A percentile compares a stretch with the other conserved stretches of the same genome.
Conservation (phyloP, 2,329 filamentous ascomycete species). For the Penicillium expansum region DNA sequence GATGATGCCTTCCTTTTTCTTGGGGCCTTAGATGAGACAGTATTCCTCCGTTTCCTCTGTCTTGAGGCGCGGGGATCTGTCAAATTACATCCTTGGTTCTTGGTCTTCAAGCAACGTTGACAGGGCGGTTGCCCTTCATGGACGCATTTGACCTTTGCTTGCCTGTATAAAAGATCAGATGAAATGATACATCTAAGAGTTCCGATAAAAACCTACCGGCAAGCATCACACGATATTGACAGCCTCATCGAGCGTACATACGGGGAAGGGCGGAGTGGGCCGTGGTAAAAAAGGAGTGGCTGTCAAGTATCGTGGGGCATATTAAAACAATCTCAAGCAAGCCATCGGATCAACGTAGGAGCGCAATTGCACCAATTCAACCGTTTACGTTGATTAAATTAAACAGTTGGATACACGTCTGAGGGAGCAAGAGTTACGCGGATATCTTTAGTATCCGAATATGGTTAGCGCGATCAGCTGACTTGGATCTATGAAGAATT, state of each 20-base stretch:
- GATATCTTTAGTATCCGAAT: not conserved
- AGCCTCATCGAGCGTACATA: constrained; percentile 29
- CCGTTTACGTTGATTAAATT: not conserved
- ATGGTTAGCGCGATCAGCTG: constrained; percentile 7
- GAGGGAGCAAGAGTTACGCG: not conserved
- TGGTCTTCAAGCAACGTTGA: constrained; percentile 31
- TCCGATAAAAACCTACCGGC: constrained; percentile 25
- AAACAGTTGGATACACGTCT: not conserved
- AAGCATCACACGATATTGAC: constrained; percentile 37
- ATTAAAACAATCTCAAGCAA: not conserved
- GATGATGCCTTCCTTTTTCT: constrained; percentile 18
- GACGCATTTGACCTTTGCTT: constrained; percentile 39
- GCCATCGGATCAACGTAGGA: constrained; percentile 5
- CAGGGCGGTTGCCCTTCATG: constrained; percentile 37
- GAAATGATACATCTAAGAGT: not conserved
- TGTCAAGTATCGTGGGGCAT: constrained; percentile 1
- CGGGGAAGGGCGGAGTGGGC: not conserved
- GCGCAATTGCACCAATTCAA: not conserved
- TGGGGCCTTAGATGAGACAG: constrained; percentile 5
- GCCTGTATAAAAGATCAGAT: constrained; percentile 16
- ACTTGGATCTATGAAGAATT: not conserved
- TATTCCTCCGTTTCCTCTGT: constrained; percentile 3
- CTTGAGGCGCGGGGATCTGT: constrained; percentile 31
- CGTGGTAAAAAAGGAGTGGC: not conserved
- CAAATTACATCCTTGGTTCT: constrained; percentile 25